A percentile compares a stretch with the other conserved stretches of the same genome.
These are phyloP conservation scores for Pichia californica DNA, from an alignment of 805 yeast species.

Conservation along the genomic window DNA sequence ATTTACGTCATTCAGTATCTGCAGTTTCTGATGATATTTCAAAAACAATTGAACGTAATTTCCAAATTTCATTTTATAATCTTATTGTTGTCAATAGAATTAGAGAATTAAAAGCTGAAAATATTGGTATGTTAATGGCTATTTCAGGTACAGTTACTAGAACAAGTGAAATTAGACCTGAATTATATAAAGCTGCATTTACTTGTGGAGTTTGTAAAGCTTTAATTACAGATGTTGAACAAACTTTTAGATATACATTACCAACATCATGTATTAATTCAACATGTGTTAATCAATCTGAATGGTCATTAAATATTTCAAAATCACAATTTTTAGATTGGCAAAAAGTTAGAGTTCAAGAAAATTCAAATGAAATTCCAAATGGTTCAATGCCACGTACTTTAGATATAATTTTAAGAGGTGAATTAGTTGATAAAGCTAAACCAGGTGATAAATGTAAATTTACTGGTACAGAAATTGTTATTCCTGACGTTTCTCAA, in stretches of 20 bases:
- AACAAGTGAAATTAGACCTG: slow-evolving; percentile 95
- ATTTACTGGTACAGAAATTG: slow-evolving; percentile 92
- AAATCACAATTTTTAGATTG: slow-evolving; percentile 90
- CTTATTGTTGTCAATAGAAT: slow-evolving; percentile 77
- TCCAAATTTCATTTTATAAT: slow-evolving; percentile 85
- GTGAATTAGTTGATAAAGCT: slow-evolving; percentile 91
- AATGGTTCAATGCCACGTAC: slow-evolving; percentile 99
- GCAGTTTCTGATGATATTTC: slow-evolving; percentile 32
- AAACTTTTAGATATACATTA: slow-evolving; percentile 86
- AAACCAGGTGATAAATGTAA: slow-evolving; percentile 96
- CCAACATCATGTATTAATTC: slow-evolving; percentile 90
- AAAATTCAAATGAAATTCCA: slow-evolving; percentile 93
- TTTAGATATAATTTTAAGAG: slow-evolving; percentile 83
- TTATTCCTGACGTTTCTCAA: slow-evolving; percentile 90
- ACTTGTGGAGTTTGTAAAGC: slow-evolving; percentile 87
- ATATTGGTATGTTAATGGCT: slow-evolving; percentile 75
- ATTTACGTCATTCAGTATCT: slow-evolving; percentile 42
- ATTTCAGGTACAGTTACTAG: slow-evolving; percentile 94
- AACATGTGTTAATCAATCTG: slow-evolving; percentile 76
- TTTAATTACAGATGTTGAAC: slow-evolving; percentile 82
- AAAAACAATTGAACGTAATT: slow-evolving; percentile 59
- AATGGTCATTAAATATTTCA: slow-evolving; percentile 77
- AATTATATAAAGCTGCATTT: slow-evolving; percentile 78
- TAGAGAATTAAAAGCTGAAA: slow-evolving; percentile 85
- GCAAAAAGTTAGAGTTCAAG: slow-evolving; percentile 95